Base-by-base conservation (phyloP, 2,329 filamentous ascomycete species). In the Fusarium sp. region DNA sequence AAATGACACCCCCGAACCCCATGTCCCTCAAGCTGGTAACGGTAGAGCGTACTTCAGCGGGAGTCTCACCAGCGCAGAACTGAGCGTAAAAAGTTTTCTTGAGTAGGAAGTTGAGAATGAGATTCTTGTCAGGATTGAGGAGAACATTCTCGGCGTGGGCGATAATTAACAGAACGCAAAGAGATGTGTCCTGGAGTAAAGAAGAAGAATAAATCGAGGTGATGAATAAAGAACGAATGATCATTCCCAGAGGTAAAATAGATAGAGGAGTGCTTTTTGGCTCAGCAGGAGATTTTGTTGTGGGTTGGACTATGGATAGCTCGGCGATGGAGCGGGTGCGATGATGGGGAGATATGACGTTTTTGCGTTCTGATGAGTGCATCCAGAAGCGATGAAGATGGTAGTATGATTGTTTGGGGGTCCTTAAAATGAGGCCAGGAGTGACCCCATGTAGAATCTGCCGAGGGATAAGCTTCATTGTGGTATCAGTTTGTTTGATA, bases 21-120 rank as follows among this genome's bases (percentile, higher is more conserved):
- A 94, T 88, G 26, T 83, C 78, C 77, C 92, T 92, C 10, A 97
- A 83, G 3, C 84, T 82, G 2, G 84, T 76, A 29, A 93, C 87
- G 0, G 91, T 93, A 21, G 77, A 80, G 35, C 84, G 82, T 2
- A 97, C 91, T 79, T 97, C 92, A 2, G 77, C 73, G 0, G 86
- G 83, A 42, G 88, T 91, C 79, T 93, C 92, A 24, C 94, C 94
- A 0, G 93, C 93, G 78, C 94, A 97, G 79, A 97, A 97, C 74
- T 97, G 94, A 28, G 89, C 89, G 77, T 97, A 97, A 74, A 97
- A 93, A 0, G 93, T 96, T 75, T 89, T 87, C 77, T 93, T 93
- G 49, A 97, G 83, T 37, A 94, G 75, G 65, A 84, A 87, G 31
- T 89, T 86, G n/a, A 97, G 84, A 2, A 95, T 43, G 0, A 88